Evolutionary conservation across 225 moss, liverwort and hornwort genomes (phyloP), one percentile per base, ranked within the genome.

Genomic region (Straminergon stramineum): DNA sequence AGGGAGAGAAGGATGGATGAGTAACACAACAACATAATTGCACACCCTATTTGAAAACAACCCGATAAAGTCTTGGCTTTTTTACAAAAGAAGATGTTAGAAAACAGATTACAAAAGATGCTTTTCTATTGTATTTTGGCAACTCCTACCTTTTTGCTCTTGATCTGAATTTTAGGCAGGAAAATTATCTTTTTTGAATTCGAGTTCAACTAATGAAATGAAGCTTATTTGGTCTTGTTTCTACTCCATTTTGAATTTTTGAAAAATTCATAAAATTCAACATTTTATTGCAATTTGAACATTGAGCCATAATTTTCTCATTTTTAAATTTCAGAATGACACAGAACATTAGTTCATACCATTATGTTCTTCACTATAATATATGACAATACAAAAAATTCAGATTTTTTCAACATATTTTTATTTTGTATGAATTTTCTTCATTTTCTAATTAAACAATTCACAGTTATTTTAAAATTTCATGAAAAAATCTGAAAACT

Each of bases 241-340:
- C 10, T 30, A 43, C 9, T 28, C 4, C 3, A 9, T 27, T 43
- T 73, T 18, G 4, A 73, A 13, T 27, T 27, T 15, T 26, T 43
- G 27, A 31, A 48, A 75, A 31, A 48, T 19, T 48, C 11, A 11
- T 31, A 31, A 75, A 48, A 48, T 11, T 43, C 48, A 48, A 17
- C 18, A 48, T 28, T 39, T 43, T 10, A 43, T 43, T 27, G 9
- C 30, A 75, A 75, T 17, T 45, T 48, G 45, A 30, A 28, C 5
- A 43, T 15, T 43, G 9, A 43, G 1, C 27, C 5, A 27, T 0
- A 23, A 0, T 43, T 0, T 16, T 0, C 0, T 27, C 2, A 27
- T 26, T 43, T 43, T 41, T 0, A 8, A 16, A 43, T 43, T 73
- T 43, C 16, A 43, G 9, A 26, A 41, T 39, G 41, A 27, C 5